Base-by-base conservation (phyloP, 2,329 filamentous ascomycete species). In the Nemania bipapillata region DNA sequence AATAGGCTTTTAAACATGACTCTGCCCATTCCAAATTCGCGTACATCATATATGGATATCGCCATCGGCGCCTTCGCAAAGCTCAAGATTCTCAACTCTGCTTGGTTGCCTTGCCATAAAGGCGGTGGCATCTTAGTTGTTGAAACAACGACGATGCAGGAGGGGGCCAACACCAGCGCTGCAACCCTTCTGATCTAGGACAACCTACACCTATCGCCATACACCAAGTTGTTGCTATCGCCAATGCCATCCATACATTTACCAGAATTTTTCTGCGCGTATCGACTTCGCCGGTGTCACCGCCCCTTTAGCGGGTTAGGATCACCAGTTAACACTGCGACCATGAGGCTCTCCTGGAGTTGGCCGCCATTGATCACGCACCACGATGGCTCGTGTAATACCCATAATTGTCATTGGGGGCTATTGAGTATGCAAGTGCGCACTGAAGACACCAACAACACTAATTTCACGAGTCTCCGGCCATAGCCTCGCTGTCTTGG, bases 191-290 rank as follows among this genome's bases (percentile, higher is more conserved):
- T 56, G 28, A 17, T 15, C n/a, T 54, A 28, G 11, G 12, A 12
- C 9, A 17, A 8, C 35, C 52, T 45, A 45, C 32, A 20, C 63
- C 64, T 62, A 66, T 62, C 64, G 52, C 57, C 61, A 30, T 35
- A 66, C 64, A 62, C 57, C 57, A 62, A 56, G 35, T 32, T 9
- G 12, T n/a, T 26, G 2, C n/a, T 22, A 45, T 22, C 20, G 20
- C 58, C 24, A 62, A 57, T 57, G 57, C 37, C 15, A 57, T 47
- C 35, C 20, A 37, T 42, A 17, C 26, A 28, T 37, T 42, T 30
- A 35, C 37, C 24, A 5, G 4, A 37, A 53, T 15, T 2, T 15
- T 24, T 53, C 26, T 57, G 5, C 30, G 35, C 15, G 26, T 22
- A 35, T 26, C 47, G 4, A 54, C 15, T 45, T 37, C 22, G 45